Conservation (phyloP, 225 moss, liverwort and hornwort species). For the Pseudisothecium myosuroides region DNA sequence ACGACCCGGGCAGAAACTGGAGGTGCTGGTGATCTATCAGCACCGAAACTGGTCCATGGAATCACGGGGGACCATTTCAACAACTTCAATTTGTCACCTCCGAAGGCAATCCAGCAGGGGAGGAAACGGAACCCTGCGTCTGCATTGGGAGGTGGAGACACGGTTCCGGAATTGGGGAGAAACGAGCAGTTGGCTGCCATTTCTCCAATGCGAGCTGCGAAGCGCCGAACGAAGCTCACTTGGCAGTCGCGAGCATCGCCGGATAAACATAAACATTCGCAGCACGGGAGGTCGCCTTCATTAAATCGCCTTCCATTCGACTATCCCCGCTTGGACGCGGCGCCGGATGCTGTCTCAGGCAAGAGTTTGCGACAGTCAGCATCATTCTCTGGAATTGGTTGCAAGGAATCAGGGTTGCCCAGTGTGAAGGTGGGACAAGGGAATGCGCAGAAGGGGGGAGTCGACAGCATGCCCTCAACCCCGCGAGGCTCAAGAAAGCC, state of each 20-base stretch:
- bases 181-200: neutral
- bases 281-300: constrained; percentile 27
- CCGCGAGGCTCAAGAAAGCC: constrained; percentile 28
- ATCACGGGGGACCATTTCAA: neutral
- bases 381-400: constrained; percentile 33
- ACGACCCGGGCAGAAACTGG: constrained; percentile 16
- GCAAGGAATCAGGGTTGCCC: constrained; percentile 18
- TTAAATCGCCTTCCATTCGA: constrained; percentile 10
- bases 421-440: constrained; percentile 1
- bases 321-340: neutral
- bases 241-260: constrained; percentile 35
- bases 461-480: constrained; percentile 26
- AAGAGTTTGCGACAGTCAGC: constrained; percentile 33
- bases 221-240: constrained; percentile 40
- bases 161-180: neutral
- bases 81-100: constrained; percentile 26
- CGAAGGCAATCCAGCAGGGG: constrained; percentile 14
- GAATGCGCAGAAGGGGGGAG: constrained; percentile 5
- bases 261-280: constrained; percentile 5
- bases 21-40: neutral
- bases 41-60: neutral
- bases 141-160: neutral
- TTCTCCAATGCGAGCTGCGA: constrained; percentile 19
- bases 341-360: neutral
- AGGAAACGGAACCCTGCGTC: constrained; percentile 19